Evolutionary conservation across 768 basidiomycete genomes (phyloP).

Genomic region (Amanita rimosa): DNA sequence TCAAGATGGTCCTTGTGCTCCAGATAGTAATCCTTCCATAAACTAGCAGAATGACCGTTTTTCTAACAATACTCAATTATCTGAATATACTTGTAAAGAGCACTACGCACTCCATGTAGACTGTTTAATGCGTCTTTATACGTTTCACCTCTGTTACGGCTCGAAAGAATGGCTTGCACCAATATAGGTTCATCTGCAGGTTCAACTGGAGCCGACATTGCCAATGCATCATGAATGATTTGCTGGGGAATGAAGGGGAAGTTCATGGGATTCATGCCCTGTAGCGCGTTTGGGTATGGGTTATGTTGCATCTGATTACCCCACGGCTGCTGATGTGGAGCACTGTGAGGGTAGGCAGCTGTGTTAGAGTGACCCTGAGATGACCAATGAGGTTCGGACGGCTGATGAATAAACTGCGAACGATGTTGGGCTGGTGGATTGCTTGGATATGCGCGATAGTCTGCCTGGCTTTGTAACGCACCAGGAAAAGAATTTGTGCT

Average conservation of each 20-base stretch:
- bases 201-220: slow-evolving; percentile 41
- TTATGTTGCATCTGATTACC: slow-evolving; percentile 23
- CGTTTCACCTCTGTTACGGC: slow-evolving; percentile 29
- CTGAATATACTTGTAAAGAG: slow-evolving; percentile 6
- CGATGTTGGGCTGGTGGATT: slow-evolving; percentile 14
- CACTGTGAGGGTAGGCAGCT: slow-evolving; percentile 10
- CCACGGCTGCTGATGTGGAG: slow-evolving; percentile 20
- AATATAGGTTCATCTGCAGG: slow-evolving; percentile 49
- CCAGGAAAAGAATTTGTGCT: slow-evolving; percentile 22
- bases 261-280: slow-evolving; percentile 23
- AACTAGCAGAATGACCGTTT: slow-evolving; percentile 41
- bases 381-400: slow-evolving; percentile 19
- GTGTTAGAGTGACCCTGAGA: slow-evolving; percentile 11
- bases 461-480: slow-evolving; percentile 11
- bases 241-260: slow-evolving; percentile 38
- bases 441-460: slow-evolving; percentile 9
- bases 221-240: slow-evolving; percentile 43
- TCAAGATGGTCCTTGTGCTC: slow-evolving; percentile 57
- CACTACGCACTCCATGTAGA: slow-evolving; percentile 48
- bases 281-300: slow-evolving; percentile 19
- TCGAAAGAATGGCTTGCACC: slow-evolving; percentile 33
- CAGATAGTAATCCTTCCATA: slow-evolving; percentile 78
- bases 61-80: slow-evolving; percentile 20
- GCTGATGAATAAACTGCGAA: slow-evolving; percentile 17
- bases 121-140: slow-evolving; percentile 60